Conservation (phyloP, 495 filamentous ascomycete species). For the Penicillium silybi region DNA sequence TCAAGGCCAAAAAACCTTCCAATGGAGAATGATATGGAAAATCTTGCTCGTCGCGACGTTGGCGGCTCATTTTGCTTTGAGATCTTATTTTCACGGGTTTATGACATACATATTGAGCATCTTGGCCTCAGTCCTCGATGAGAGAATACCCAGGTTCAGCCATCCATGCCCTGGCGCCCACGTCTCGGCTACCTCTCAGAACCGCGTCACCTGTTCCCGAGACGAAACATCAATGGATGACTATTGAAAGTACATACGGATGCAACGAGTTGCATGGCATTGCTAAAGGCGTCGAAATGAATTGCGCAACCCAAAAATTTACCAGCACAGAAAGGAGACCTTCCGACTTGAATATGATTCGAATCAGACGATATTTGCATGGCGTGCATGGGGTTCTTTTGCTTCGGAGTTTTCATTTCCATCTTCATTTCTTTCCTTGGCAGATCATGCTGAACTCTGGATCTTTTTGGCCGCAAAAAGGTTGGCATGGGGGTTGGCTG, state of each 20-base stretch:
- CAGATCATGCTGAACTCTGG: constrained; percentile 3
- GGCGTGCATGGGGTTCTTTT: constrained; percentile 16
- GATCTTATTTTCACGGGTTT: constrained; percentile 5
- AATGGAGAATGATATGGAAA: constrained; percentile 22
- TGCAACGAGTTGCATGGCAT: constrained; percentile 28
- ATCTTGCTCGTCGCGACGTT: not conserved
- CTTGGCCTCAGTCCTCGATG: constrained; percentile 3
- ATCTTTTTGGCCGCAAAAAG: not conserved
- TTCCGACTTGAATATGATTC: constrained; percentile 18
- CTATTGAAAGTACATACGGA: constrained; percentile 26
- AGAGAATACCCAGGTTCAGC: not conserved
- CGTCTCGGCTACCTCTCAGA: constrained; percentile 1
- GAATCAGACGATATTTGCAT: constrained; percentile 27
- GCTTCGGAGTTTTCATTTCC: constrained; percentile 1
- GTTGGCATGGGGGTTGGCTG: constrained; percentile 7
- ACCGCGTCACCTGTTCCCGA: not conserved
- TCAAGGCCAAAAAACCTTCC: constrained; percentile 24
- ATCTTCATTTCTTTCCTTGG: constrained; percentile 3
- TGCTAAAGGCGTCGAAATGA: constrained; percentile 26
- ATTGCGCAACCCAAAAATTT: constrained; percentile 12
- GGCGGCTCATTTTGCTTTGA: constrained; percentile 3
- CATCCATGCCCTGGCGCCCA: not conserved
- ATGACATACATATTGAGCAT: constrained; percentile 16
- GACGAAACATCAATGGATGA: constrained; percentile 5
- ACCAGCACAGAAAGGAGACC: constrained; percentile 12